Evolutionary conservation across 1,284 basidiomycete genomes (phyloP).

Genomic region (Uromyces viciae-fabae): DNA sequence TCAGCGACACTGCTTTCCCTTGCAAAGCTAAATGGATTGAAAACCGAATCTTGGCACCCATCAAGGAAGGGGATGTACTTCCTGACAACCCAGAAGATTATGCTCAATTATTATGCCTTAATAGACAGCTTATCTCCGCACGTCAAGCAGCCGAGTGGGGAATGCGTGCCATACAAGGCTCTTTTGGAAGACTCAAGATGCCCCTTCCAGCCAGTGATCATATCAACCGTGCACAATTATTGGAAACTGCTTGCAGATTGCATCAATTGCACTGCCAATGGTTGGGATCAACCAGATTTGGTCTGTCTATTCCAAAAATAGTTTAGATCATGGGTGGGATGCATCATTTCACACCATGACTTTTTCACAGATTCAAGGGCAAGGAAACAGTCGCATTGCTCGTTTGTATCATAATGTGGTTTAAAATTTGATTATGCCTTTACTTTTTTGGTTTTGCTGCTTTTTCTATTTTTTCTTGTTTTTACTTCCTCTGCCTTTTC

Average conservation of each 20-base stretch:
- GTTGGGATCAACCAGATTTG: conserved; percentile 58
- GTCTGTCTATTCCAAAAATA: conserved; percentile 57
- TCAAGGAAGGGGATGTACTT: conserved; percentile 56
- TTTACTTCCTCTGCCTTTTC: too few species aligned
- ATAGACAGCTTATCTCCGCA: conserved; percentile 56
- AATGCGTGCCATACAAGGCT: conserved; percentile 57
- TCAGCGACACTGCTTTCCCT: conserved; percentile 60
- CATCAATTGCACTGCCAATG: conserved; percentile 53
- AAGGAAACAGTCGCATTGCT: too few species aligned
- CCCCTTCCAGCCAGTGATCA: conserved; percentile 55
- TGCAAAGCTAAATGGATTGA: conserved; percentile 50
- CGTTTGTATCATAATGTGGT: too few species aligned
- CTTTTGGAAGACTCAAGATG: conserved; percentile 57
- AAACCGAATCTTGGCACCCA: conserved; percentile 57
- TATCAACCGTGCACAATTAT: conserved; percentile 50
- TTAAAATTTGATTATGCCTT: too few species aligned
- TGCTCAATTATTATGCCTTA: conserved; percentile 50
- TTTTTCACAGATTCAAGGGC: too few species aligned
- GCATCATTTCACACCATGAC: too few species aligned
- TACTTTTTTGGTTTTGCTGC: too few species aligned
- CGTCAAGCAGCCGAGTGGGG: conserved; percentile 60
- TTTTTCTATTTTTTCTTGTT: too few species aligned
- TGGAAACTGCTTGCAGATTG: conserved; percentile 54
- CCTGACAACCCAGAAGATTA: conserved; percentile 50
- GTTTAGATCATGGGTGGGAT: too few species aligned